Evolutionary conservation across 1,139 yeast species (phyloP), one percentile per base, ranked within the genome.

Genomic region (Debaryomyces udenii): DNA sequence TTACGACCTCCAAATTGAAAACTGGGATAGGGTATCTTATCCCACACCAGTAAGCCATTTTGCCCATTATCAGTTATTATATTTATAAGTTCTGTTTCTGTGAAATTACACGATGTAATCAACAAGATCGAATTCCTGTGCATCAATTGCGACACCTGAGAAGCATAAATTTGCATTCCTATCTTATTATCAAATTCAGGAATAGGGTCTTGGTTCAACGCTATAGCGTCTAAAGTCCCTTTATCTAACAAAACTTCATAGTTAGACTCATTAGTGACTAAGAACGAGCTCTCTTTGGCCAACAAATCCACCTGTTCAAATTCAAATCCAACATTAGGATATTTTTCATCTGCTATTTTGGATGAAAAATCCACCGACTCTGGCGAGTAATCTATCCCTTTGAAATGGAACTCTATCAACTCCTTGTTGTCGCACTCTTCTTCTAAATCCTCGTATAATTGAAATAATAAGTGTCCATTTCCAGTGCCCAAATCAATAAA

Each of bases 191-290:
- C 74, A 39, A 62, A 64, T 0, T 59, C 68, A 16, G 54, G 57
- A 28, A 81, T 55, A 2, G 66, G 68, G 6, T 66, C 68, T 33
- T 86, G 89, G 55, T 89, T 86, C 37, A 93, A 72, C 0, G 97
- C 97, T 48, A 94, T 93, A 4, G 99, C 99, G 66, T 93, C 99
- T 31, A 94, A 66, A 0, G 99, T 93, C 7, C 99, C 99, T 59
- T 93, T 93, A 62, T 93, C 99, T 31, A 91, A 66, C 2, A 91
- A 77, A 4, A 93, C 62, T 54, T 91, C 96, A 64, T 78, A 90
- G 28, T 66, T 50, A 4, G 42, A 55, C 5, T 41, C 51, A 28
- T 74, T 68, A 1, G 59, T 48, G 31, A 32, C 52, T 57, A 61
- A 63, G 60, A 59, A 81, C 50, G 41, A 55, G 50, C 39, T 65